Evolutionary conservation across 2,329 filamentous ascomycete species (phyloP).

Genomic region (Hawksworthiomyces lignivorus): DNA sequence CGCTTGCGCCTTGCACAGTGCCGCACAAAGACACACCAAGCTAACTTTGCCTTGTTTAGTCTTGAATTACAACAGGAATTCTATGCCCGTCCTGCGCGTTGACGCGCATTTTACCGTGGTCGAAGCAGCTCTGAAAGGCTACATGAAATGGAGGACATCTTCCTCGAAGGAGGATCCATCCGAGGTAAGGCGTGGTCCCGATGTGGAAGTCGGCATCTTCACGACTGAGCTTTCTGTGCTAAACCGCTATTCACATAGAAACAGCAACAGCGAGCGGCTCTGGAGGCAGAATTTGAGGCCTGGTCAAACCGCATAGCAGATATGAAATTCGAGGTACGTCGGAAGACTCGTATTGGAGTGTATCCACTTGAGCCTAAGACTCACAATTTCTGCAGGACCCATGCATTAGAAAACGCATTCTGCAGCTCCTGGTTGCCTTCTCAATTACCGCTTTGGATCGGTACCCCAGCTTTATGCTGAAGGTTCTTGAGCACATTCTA

Average conservation of each 20-base stretch:
- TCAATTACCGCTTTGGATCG: constrained; percentile 73
- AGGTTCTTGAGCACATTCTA: constrained; percentile 84
- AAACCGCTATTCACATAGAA: constrained; percentile 31
- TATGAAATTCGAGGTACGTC: constrained; percentile 56
- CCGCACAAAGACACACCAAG: no score
- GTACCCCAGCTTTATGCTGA: constrained; percentile 74
- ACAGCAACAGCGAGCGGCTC: constrained; percentile 43
- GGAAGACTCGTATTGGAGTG: no score
- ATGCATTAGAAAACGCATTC: constrained; percentile 69
- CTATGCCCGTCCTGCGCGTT: constrained; percentile 65
- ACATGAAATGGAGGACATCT: constrained; percentile 63
- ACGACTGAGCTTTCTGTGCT: not conserved
- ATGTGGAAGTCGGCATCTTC: no score
- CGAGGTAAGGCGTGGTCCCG: constrained; percentile 7
- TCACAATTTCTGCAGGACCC: constrained; percentile 71
- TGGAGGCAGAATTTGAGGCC: constrained; percentile 58
- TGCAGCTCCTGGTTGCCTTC: constrained; percentile 77
- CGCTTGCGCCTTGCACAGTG: no score
- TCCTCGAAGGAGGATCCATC: constrained; percentile 5
- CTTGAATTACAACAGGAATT: constrained; percentile 58
- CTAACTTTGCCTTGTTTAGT: constrained; percentile 24
- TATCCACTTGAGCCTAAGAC: no score
- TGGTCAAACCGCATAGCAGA: constrained; percentile 68
- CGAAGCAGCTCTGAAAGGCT: constrained; percentile 82
- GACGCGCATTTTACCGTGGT: constrained; percentile 88